Base-by-base conservation (phyloP, 1,284 basidiomycete species). In the Thecaphora thlaspeos region DNA sequence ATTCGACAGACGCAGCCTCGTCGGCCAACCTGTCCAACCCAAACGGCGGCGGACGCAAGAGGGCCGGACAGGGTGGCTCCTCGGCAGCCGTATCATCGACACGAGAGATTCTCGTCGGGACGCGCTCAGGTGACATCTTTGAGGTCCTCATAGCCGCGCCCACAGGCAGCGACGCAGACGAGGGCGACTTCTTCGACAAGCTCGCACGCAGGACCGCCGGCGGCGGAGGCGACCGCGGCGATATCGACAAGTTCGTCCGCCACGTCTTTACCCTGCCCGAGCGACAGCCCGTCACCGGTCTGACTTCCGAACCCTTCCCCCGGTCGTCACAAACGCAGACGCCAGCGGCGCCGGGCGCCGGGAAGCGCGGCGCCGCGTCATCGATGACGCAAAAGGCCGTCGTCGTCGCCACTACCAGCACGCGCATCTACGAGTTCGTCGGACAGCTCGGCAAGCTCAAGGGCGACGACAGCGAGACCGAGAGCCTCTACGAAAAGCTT, bases 361-460 rank as follows among this genome's bases (percentile, higher is more conserved):
- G n/a, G 55, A 15, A 28, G n/a, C n/a, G n/a, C n/a, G n/a, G n/a
- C n/a, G n/a, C n/a, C n/a, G n/a, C n/a, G n/a, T n/a, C n/a, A n/a
- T n/a, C n/a, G n/a, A n/a, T n/a, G n/a, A n/a, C 51, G 46, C n/a
- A 47, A 40, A 55, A 52, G 21, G 65, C 66, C 5, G 66, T 59
- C 15, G 85, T 92, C n/a, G 82, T 96, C 11, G 86, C 86, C 4
- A 91, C 91, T 0, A 96, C 94, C 2, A 84, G 87, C 24, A 88
- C 89, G 5, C 84, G 93, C 52, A 88, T 97, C 70, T 95, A 95
- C 75, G 92, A 97, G 75, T 91, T 93, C 57, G 83, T 87, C 47
- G 93, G 91, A 0, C 69, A 42, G 82, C 80, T 63, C 4, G 73
- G 73, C 1, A 72, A 85, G 83, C 88, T 18, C 22, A 41, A 46